phyloP scores from a whole-genome alignment of 1,284 basidiomycete genomes.

The Meira nashicola region DNA sequence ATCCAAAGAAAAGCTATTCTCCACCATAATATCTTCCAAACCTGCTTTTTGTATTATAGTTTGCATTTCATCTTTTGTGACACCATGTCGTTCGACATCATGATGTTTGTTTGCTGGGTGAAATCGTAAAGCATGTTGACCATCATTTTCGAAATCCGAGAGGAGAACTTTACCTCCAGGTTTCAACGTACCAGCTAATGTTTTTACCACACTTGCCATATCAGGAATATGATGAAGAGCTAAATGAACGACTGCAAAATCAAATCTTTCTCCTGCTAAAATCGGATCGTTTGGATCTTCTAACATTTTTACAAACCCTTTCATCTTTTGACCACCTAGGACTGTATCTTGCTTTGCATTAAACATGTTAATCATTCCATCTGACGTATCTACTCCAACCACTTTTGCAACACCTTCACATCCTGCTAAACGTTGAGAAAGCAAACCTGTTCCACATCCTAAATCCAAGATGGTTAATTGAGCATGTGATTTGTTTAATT shows the following conservation, averaged over 20 bases:
- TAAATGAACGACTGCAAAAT: slow-evolving; percentile 9
- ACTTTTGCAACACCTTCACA: slow-evolving; percentile 7
- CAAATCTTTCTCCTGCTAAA: slow-evolving; percentile 10
- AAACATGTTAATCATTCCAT: slow-evolving; percentile 10
- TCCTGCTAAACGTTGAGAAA: slow-evolving; percentile 10
- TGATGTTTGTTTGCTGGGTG: slow-evolving; percentile 8
- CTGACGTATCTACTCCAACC: slow-evolving; percentile 8
- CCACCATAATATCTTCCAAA: slow-evolving; percentile 6
- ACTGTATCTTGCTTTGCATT: slow-evolving; percentile 5
- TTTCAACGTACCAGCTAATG: slow-evolving; percentile 10
- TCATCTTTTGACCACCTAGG: slow-evolving; percentile 1
- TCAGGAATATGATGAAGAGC: slow-evolving; percentile 13
- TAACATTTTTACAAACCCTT: slow-evolving; percentile 6
- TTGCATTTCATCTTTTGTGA: slow-evolving; percentile 9
- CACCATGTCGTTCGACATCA: slow-evolving; percentile 15
- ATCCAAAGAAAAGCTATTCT: slow-evolving; percentile 5
- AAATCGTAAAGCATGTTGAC: not conserved
- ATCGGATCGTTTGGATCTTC: slow-evolving; percentile 10
- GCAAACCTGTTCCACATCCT: slow-evolving; percentile 14
- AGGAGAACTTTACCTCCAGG: slow-evolving; percentile 5
- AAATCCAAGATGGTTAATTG: slow-evolving; percentile 7
- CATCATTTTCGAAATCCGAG: slow-evolving; percentile 12
- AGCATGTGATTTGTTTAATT: not conserved
- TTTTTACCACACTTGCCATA: slow-evolving; percentile 3
- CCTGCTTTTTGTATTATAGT: slow-evolving; percentile 8